Base-by-base conservation (phyloP, 2,329 filamentous ascomycete genomes). In the Apiospora rasikravindrae region DNA sequence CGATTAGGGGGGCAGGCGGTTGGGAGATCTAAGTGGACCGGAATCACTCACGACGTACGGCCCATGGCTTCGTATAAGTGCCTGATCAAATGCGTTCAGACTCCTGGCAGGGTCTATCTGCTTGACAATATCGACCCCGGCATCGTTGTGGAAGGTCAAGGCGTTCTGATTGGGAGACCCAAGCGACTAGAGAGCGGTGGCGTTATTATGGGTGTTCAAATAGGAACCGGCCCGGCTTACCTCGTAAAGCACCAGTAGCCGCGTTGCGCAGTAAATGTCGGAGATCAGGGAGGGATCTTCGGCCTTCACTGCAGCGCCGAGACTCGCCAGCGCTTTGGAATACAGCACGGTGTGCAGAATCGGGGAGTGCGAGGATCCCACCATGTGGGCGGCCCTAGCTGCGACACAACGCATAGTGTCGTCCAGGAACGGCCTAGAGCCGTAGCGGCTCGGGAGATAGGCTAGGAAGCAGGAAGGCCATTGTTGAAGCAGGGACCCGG, bases 211-310 rank as follows among this genome's bases (percentile, higher is more conserved):
- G 24, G 24, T 44, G 1, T 16, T 44, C 19, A 26, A 2, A 44
- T 0, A 22, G 14, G 26, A 19, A 22, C 7, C 29, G 16, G 53
- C 29, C 2, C 22, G 1, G 11, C 33, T 67, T 26, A 67, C 64
- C 64, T 67, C 64, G 40, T 45, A 67, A 44, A 67, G 64, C 13
- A 67, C 64, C 2, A 67, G 64, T 4, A 67, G 24, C n/a, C 64
- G 64, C 6, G 64, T 67, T 8, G 42, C 24, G 42, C 64, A 67
- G 22, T 67, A 67, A 7, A 67, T 40, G 5, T 67, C 64, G 8
- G 33, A 26, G 6, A 45, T 26, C 14, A 67, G 24, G 22, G 22
- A 24, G 16, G 64, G 37, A n/a, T 29, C 37, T 13, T 24, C 4
- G 1, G 64, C 64, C 11, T 24, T 22, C 0, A 67, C 26, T 13